Percentiles rank a stretch among this genome's conserved stretches.
Evolutionary conservation across 352 stramenopile genomes (phyloP).

Genomic region (Phytopythium helicoides): DNA sequence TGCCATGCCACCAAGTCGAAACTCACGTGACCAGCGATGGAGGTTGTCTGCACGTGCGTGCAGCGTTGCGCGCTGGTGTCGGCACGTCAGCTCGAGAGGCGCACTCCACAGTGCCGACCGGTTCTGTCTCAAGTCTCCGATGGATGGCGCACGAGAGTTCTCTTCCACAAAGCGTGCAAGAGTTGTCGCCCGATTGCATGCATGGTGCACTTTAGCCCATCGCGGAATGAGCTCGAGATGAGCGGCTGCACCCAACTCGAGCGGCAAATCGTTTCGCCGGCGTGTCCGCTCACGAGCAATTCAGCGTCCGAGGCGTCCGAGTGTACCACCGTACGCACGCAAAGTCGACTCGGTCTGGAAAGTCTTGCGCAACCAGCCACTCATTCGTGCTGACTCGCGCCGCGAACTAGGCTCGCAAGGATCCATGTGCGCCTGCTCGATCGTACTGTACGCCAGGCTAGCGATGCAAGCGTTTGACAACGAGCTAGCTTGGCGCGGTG

Average conservation of each 20-base stretch:
- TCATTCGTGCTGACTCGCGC: neutral
- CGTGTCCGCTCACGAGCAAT: too few species aligned
- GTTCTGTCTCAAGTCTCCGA: neutral
- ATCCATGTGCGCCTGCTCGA: neutral
- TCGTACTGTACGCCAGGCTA: neutral
- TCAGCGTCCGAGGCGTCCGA: too few species aligned
- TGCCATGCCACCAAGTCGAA: too few species aligned
- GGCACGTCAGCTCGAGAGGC: neutral
- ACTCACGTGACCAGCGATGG: too few species aligned
- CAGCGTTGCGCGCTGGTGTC: neutral
- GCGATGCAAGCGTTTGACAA: neutral
- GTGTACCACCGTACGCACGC: slow-evolving; percentile 5
- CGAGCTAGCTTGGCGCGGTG: neutral
- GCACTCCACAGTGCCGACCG: neutral
- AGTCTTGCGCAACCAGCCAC: slow-evolving; percentile 3
- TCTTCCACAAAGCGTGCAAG: neutral
- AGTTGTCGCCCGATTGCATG: neutral
- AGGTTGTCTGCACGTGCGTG: neutral
- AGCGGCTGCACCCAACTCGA: too few species aligned
- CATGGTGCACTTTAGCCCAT: neutral
- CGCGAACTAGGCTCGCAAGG: neutral
- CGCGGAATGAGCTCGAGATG: too few species aligned
- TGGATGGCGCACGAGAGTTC: slow-evolving; percentile 1
- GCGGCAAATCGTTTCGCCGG: too few species aligned
- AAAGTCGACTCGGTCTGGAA: neutral